Evolutionary conservation across 1,284 basidiomycete genomes (phyloP), one percentile per base, ranked within the genome.

Genomic region (Pseudozyma tsukubaensis): DNA sequence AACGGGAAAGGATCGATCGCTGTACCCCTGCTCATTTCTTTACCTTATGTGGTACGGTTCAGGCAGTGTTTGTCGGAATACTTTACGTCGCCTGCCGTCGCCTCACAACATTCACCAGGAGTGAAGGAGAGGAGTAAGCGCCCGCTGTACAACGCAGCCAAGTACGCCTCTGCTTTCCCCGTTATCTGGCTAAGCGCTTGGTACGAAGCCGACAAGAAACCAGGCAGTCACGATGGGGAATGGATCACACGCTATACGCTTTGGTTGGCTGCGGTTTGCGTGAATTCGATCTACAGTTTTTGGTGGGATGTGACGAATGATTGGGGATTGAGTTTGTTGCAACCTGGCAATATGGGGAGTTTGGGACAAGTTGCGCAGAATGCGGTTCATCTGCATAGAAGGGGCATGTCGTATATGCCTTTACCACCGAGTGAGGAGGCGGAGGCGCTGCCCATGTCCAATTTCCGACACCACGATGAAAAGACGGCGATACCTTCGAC

Each of bases 251-350:
- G 60, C 14, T 71, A 70, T 36, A 57, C 37, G 44, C 49, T 66
- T n/a, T 75, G 72, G 97, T 85, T 97, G 14, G 85, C 95, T 24
- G 89, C 91, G 12, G 94, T 94, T 29, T 88, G 89, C 14, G 85
- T 97, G 77, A 99, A 99, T 85, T 96, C 94, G 1, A 85, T 93
- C 47, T 99, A 94, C 86, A 96, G 94, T 7, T 98, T 97, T 85
- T 99, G 94, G 93, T 99, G 97, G 97, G 97, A 99, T 85, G 89
- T 99, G 36, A 94, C 93, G 48, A 94, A 97, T 83, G 97, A 99
- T 85, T 99, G 96, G 96, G 97, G 97, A 0, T 87, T 99, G 49
- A 89, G 91, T 45, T 86, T 97, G 32, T 87, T 97, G 61, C 88
- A 68, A 21, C 64, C 59, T 21, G 37, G 29, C 4, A 72, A 77